Percentiles rank a stretch among this genome's conserved stretches.
phyloP scores from a whole-genome alignment of 176 grass and related monocot species.

The Luzula sylvatica region DNA sequence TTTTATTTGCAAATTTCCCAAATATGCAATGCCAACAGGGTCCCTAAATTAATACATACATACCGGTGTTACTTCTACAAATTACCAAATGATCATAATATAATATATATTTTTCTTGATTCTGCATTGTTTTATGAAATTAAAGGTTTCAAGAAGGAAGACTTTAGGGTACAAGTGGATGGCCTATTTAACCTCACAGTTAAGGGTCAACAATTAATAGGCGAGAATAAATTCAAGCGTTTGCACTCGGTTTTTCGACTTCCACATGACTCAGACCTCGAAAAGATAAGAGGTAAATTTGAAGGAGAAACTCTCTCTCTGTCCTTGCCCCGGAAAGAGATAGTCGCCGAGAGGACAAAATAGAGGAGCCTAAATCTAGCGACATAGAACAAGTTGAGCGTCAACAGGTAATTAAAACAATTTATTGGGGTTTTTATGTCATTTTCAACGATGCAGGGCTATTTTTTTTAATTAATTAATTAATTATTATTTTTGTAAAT shows the following conservation, averaged over 20 bases:
- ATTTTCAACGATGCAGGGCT: too few relatives aligned
- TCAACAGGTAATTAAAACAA: not conserved
- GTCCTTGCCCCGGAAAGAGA: conserved; percentile 27
- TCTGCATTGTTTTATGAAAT: not conserved
- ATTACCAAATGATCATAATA: too few relatives aligned
- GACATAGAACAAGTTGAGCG: not conserved
- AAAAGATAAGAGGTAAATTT: conserved; percentile 29
- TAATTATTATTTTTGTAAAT: too few relatives aligned
- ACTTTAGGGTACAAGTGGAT: conserved; percentile 40
- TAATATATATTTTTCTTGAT: not conserved
- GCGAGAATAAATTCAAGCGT: conserved; percentile 17
- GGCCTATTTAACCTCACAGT: conserved; percentile 32
- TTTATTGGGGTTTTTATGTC: too few relatives aligned
- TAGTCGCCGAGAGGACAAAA: not conserved
- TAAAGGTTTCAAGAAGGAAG: conserved; percentile 52
- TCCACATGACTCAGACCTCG: conserved; percentile 25
- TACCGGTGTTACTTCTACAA: not conserved
- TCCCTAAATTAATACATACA: not conserved
- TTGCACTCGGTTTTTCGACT: conserved; percentile 31
- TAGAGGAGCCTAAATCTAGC: not conserved
- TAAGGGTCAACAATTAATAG: conserved; percentile 21
- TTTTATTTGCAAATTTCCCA: not conserved
- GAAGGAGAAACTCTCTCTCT: conserved; percentile 30
- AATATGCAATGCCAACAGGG: too few relatives aligned
- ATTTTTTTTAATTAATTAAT: too few relatives aligned